A percentile compares a stretch with the other conserved stretches of the same genome.
These are phyloP conservation scores for Dalbergia oliveri DNA, from an alignment of 306 rosid genomes.

Conservation along the genomic window DNA sequence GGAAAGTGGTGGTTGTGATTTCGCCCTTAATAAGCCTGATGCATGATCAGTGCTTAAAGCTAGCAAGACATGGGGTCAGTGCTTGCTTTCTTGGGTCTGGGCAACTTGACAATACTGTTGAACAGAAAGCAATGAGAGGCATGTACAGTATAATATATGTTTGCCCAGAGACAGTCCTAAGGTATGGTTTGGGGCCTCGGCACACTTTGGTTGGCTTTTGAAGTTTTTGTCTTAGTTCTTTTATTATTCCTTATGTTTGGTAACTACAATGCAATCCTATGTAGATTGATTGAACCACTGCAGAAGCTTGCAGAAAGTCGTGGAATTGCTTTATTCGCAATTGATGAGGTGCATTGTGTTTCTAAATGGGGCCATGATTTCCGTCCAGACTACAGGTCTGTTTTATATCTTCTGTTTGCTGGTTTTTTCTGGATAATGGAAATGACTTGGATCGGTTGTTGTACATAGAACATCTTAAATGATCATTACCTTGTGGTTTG, in stretches of 20 bases:
- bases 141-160: slow-evolving; percentile 78
- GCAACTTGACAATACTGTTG: slow-evolving; percentile 85
- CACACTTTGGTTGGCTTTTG: background rate
- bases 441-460: slow-evolving; percentile 17
- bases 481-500: slow-evolving; percentile 3
- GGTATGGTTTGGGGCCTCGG: slow-evolving; percentile 62
- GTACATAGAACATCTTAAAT: slow-evolving; percentile 16
- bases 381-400: slow-evolving; percentile 91
- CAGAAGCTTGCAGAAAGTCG: slow-evolving; percentile 76
- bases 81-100: slow-evolving; percentile 99
- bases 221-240: background rate
- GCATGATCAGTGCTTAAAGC: slow-evolving; percentile 95
- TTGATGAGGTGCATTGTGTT: slow-evolving; percentile 96
- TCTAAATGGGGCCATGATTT: slow-evolving; percentile 99
- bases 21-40: slow-evolving; percentile 94
- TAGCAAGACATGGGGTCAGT: slow-evolving; percentile 74
- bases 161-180: slow-evolving; percentile 87
- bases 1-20: slow-evolving; percentile 95
- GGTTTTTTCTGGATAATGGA: background rate
- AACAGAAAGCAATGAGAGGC: slow-evolving; percentile 88
- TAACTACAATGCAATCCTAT: slow-evolving; percentile 25
- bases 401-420: slow-evolving; percentile 24
- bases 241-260: slow-evolving; percentile 19
- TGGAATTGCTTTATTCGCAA: slow-evolving; percentile 91
- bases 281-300: slow-evolving; percentile 83